Conservation (phyloP, 306 rosid genomes). For the Hippophae tibetana region DNA sequence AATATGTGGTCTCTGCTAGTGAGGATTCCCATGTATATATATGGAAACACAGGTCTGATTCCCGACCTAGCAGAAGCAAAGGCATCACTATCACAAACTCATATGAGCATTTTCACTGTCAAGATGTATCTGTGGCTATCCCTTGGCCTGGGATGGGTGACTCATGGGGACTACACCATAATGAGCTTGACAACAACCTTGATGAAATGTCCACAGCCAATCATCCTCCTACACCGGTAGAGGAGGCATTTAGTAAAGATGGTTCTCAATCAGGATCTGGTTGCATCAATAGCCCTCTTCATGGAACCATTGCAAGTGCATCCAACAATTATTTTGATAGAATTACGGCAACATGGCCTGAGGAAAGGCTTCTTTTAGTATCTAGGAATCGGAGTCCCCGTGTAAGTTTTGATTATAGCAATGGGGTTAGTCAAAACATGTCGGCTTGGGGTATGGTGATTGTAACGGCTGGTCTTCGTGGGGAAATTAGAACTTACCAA, state of each 20-base stretch:
- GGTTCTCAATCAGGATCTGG: constrained; percentile 45
- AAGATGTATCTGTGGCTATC: constrained; percentile 75
- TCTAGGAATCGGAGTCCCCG: constrained; percentile 71
- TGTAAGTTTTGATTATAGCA: constrained; percentile 50
- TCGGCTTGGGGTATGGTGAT: constrained; percentile 97
- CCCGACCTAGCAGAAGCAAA: constrained; percentile 79
- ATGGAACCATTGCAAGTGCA: constrained; percentile 74
- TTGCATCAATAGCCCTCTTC: constrained; percentile 56
- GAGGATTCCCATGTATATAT: constrained; percentile 89
- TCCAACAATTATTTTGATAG: constrained; percentile 74
- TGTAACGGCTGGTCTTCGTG: constrained; percentile 86
- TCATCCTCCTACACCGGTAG: constrained; percentile 97
- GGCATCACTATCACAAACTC: constrained; percentile 55
- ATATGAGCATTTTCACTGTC: constrained; percentile 89
- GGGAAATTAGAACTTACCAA: constrained; percentile 86
- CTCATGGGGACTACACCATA: constrained; percentile 53
- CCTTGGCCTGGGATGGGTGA: constrained; percentile 91
- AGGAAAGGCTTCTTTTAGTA: constrained; percentile 62
- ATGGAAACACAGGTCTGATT: constrained; percentile 90
- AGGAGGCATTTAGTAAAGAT: constrained; percentile 42
- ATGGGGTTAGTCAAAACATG: constrained; percentile 45
- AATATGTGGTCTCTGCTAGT: constrained; percentile 77
- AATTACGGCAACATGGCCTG: constrained; percentile 92
- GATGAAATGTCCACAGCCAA: constrained; percentile 60
- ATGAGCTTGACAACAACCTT: constrained; percentile 35